Base-by-base conservation (phyloP, 768 basidiomycete species). In the Lactarius trivialis region DNA sequence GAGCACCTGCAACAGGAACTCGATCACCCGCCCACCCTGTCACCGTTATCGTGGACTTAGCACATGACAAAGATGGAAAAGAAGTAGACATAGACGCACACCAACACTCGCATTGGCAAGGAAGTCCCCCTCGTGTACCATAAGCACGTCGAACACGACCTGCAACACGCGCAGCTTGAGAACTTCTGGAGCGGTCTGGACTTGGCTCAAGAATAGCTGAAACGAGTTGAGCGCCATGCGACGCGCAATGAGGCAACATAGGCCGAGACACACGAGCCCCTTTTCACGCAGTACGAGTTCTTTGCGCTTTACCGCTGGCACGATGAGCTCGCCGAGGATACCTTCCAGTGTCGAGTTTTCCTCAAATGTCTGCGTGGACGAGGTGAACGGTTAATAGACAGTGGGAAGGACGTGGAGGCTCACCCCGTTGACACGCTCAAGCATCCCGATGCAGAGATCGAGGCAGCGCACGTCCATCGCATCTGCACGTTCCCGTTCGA, bases 251-350 rank as follows among this genome's bases (percentile, higher is more conserved):
- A 94, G 82, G 69, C 88, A 93, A 71, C 91, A 93, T 15, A 95
- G 76, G 1, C 92, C 93, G 1, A 97, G 77, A 62, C 85, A 83
- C 60, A 90, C 76, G 12, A 94, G 77, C 1, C 92, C 92, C 71
- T 88, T 86, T 72, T 93, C 89, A 43, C 91, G 81, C 68, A 95
- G 79, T 0, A 81, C 78, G 6, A 90, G 79, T 67, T 96, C 93
- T 74, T 95, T 95, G 56, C 91, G 83, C 70, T 88, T 86, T 49
- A 98, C 91, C 5, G 91, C 85, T 2, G 96, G 96, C 34, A 97
- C 83, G 69, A 98, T 92, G 19, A 99, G 77, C 68, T 98, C 93
- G 11, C 90, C 78, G 72, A 84, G 70, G 24, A 80, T 73, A 30
- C 90, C 88, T 62, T 85, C 83, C 61, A 89, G 73, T 4, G 83